Evolutionary conservation across 1,284 basidiomycete species (phyloP).

Genomic region (Puccinia triticina): DNA sequence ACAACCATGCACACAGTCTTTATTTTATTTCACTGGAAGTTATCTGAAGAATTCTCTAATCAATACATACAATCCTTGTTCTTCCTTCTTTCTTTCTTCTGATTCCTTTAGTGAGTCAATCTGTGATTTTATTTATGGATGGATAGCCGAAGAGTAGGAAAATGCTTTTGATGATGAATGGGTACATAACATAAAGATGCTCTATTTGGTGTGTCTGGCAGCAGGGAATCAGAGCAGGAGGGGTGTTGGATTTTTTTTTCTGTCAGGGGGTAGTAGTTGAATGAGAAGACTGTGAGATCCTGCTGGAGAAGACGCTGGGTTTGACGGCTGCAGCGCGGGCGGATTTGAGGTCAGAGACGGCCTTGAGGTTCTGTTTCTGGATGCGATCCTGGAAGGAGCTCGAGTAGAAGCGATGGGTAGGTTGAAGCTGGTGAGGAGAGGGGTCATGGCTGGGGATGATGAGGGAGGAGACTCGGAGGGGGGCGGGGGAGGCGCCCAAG

Average conservation of each 20-base stretch:
- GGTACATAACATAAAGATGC: neutral
- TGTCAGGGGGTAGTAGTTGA: neutral
- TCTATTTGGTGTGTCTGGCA: no score
- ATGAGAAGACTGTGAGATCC: neutral
- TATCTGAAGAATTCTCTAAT: no score
- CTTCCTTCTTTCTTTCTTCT: no score
- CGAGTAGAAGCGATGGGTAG: neutral
- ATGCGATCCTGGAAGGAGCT: slow-evolving; percentile 26
- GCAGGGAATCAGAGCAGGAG: no score
- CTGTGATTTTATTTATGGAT: no score
- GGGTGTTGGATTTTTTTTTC: neutral
- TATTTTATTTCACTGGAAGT: no score
- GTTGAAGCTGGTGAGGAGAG: neutral
- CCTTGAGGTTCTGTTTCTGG: slow-evolving; percentile 32
- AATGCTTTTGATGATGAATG: neutral
- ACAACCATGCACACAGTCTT: no score
- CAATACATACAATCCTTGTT: no score
- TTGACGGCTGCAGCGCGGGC: slow-evolving; percentile 37
- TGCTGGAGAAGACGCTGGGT: slow-evolving; percentile 18
- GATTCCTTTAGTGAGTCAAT: no score
- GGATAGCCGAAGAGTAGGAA: no score
- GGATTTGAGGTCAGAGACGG: slow-evolving; percentile 26
- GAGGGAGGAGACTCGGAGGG: neutral
- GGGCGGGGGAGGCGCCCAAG: neutral
- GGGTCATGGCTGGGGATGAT: neutral